Evolutionary conservation across 805 yeast species (phyloP), one percentile per base, ranked within the genome.

Genomic region (Yarrowia porcina): DNA sequence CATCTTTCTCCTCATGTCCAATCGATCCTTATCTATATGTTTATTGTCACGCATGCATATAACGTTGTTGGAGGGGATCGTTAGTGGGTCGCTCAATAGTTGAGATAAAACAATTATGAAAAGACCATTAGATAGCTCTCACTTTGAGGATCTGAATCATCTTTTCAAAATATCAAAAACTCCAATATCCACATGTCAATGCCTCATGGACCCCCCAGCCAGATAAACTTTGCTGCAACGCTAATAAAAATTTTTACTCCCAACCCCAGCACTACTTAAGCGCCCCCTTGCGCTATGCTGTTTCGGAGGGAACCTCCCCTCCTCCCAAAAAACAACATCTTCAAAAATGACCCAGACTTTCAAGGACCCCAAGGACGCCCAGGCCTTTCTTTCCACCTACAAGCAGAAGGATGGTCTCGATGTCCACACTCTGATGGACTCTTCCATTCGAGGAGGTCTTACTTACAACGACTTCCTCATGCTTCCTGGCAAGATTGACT

Each of bases 381-480:
- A 87, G 66, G 84, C 85, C 64, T 80, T 80, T 73, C 82, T 94
- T 68, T 76, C 82, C 65, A 75, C 82, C 66, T 93, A 90, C 81
- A 67, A 82, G 64, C 76, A 79, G 70, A 85, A 82, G 74, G 99
- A 94, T 75, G 99, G 99, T 67, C 82, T 94, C 69, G 86, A 88
- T 67, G 88, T 89, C 71, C 80, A 83, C 65, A 83, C 88, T 69
- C 84, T 94, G 76, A 89, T 94, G 88, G 96, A 94, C 80, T 90
- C 97, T 59, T 79, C 84, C 69, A 76, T 79, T 70, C 88, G 94
- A 79, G 99, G 99, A 76, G 99, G 99, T 64, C 84, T 94, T 74
- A 94, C 99, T 68, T 94, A 94, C 82, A 94, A 94, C 74, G 99
- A 94, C 79, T 90, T 94, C 76, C 83, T 94, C 76, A 83, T 94